Evolutionary conservation across 2,329 filamentous ascomycete genomes (phyloP).

Genomic region (Aspergillus transmontanensis): DNA sequence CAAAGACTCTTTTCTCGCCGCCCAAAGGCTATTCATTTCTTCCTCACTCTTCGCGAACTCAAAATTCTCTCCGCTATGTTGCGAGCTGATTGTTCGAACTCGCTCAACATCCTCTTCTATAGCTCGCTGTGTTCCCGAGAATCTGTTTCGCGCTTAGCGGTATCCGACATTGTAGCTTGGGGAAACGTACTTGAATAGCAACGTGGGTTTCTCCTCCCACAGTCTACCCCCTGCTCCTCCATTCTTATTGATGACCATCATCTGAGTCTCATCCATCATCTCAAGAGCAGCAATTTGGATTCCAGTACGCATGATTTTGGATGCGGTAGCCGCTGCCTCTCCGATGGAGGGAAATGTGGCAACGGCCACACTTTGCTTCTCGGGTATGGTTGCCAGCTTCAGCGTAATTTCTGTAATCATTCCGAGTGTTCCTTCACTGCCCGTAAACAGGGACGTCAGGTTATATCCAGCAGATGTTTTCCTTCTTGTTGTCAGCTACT

Average conservation of each 20-base stretch:
- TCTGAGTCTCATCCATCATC: constrained; percentile 61
- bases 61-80: constrained; percentile 40
- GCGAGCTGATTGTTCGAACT: constrained; percentile 58
- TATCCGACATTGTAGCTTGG: not conserved
- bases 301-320: constrained; percentile 63
- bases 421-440: constrained; percentile 68
- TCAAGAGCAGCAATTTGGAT: constrained; percentile 63
- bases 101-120: constrained; percentile 75
- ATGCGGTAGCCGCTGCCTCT: constrained; percentile 63
- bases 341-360: constrained; percentile 59
- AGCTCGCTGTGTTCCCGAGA: constrained; percentile 72
- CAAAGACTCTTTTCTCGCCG: constrained; percentile 58
- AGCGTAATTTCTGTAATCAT: constrained; percentile 70
- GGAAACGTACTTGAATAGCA: constrained; percentile 42
- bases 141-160: not conserved
- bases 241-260: constrained; percentile 66
- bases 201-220: constrained; percentile 37
- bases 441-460: constrained; percentile 65
- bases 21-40: constrained; percentile 57
- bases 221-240: constrained; percentile 54
- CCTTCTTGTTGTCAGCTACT: constrained; percentile 41
- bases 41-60: constrained; percentile 53
- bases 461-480: constrained; percentile 72
- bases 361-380: constrained; percentile 63
- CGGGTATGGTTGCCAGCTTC: constrained; percentile 64